phyloP scores from a whole-genome alignment of 768 basidiomycete genomes.

The Calocybe cyanea region DNA sequence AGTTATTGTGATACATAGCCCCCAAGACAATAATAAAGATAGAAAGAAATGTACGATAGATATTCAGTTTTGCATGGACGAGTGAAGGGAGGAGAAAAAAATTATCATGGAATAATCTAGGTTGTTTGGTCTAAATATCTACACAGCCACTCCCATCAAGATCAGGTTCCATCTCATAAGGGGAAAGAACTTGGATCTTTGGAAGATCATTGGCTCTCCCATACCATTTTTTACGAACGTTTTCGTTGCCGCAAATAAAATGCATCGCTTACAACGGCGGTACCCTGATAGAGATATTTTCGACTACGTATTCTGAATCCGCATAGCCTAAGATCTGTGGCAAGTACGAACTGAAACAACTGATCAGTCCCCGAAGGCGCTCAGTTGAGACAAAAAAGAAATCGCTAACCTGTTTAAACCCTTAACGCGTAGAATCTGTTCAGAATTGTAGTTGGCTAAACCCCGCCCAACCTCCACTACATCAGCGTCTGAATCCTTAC shows the following conservation, averaged over 20 bases:
- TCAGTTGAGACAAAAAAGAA: neutral
- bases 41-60: slow-evolving; percentile 25
- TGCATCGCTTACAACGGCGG: slow-evolving; percentile 32
- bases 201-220: slow-evolving; percentile 17
- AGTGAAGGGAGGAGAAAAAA: slow-evolving; percentile 22
- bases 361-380: slow-evolving; percentile 9
- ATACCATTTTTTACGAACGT: slow-evolving; percentile 18
- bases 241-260: slow-evolving; percentile 1
- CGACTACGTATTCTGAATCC: slow-evolving; percentile 96
- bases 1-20: slow-evolving; percentile 78
- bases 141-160: slow-evolving; percentile 41
- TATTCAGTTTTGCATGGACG: slow-evolving; percentile 37
- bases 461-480: slow-evolving; percentile 91
- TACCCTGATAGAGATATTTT: slow-evolving; percentile 82
- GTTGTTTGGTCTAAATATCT: slow-evolving; percentile 38
- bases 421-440: slow-evolving; percentile 83
- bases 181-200: too few species aligned
- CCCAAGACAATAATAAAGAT: slow-evolving; percentile 17
- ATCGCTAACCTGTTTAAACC: slow-evolving; percentile 82
- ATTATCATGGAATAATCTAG: slow-evolving; percentile 26
- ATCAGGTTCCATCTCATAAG: neutral
- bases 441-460: slow-evolving; percentile 92
- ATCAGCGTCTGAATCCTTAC: slow-evolving; percentile 47
- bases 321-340: slow-evolving; percentile 84
- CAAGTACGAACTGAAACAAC: slow-evolving; percentile 64